phyloP scores from a whole-genome alignment of 495 filamentous ascomycete genomes.

The Ascobolus immersus region DNA sequence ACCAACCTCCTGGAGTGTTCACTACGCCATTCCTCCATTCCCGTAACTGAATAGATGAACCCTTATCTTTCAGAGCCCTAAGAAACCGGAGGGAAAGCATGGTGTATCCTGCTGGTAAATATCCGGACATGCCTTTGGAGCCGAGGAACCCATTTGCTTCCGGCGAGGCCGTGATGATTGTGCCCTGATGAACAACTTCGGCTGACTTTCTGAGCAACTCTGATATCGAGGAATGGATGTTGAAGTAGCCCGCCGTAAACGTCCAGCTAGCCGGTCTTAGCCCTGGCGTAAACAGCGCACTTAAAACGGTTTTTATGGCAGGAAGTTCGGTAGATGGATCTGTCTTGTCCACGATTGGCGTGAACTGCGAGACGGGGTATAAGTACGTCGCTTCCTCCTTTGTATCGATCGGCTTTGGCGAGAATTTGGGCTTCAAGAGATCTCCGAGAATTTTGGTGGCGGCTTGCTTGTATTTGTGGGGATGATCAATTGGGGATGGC shows the following conservation, averaged over 20 bases:
- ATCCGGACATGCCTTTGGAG: conserved; percentile 62
- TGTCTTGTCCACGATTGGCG: conserved; percentile 41
- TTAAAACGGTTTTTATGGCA: conserved; percentile 45
- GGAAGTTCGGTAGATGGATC: conserved; percentile 75
- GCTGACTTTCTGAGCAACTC: conserved; percentile 55
- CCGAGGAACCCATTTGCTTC: conserved; percentile 90
- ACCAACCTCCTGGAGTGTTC: conserved; percentile 54
- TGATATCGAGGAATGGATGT: conserved; percentile 57
- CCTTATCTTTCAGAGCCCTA: conserved; percentile 39
- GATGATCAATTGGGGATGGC: conserved; percentile 41
- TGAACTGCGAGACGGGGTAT: conserved; percentile 68
- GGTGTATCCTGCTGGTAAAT: conserved; percentile 79
- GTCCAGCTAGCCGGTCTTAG: conserved; percentile 55
- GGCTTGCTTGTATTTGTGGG: conserved; percentile 37
- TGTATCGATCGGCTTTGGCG: conserved; percentile 27
- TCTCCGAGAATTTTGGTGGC: conserved; percentile 38
- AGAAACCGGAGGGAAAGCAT: conserved; percentile 53
- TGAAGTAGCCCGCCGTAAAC: conserved; percentile 96
- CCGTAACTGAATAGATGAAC: conserved; percentile 37
- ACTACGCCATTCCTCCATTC: conserved; percentile 78
- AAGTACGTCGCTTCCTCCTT: conserved; percentile 24
- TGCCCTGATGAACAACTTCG: conserved; percentile 39
- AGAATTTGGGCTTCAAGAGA: too few relatives aligned
- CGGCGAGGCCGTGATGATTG: conserved; percentile 79
- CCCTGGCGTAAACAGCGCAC: conserved; percentile 30